Base-by-base conservation (phyloP, 768 basidiomycete species). In the Dacryopinax primogenitus region DNA sequence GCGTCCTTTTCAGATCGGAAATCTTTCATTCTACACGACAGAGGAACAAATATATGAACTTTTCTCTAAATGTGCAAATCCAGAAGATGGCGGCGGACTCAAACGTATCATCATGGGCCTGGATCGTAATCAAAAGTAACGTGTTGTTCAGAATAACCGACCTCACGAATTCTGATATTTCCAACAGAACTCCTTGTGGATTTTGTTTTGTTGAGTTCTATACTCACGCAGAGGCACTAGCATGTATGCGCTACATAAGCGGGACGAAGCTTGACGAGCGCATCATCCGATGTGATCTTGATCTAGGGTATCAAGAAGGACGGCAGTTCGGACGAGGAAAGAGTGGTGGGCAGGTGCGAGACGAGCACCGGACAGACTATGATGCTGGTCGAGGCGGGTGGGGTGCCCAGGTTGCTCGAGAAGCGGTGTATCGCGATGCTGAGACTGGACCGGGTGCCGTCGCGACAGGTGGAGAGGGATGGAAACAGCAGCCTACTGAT, bases 261-360 rank as follows among this genome's bases (percentile, higher is more conserved):
- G 96, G 95, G n/a, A 93, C 94, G 35, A 98, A 98, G 78, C 85
- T 99, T 23, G 96, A 99, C 76, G 96, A 99, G 76, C 88, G 96
- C 34, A 91, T 99, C 70, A 95, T 99, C 68, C 88, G 96, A 58
- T 97, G 94, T 72, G 96, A 99, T 78, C 78, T 99, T 72, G 96
- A 99, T 78, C 80, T 93, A 30, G 96, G 96, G 4, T 99, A 97
- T 77, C 86, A 86, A 72, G 96, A 99, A 72, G 95, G 95, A 15
- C 80, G 96, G 67, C 96, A 99, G 76, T 99, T 97, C 68, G 96
- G 96, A 33, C 80, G 96, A 67, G 96, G 96, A 30, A 97, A 94
- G 76, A 94, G 91, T 69, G 96, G 96, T 33, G 96, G 96, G 1
- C 94, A 96, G 79, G 84, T 94, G 63, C 83, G 95, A 69, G 96